Base-by-base conservation (phyloP, 306 rosid species). In the Inga leiocalycina region DNA sequence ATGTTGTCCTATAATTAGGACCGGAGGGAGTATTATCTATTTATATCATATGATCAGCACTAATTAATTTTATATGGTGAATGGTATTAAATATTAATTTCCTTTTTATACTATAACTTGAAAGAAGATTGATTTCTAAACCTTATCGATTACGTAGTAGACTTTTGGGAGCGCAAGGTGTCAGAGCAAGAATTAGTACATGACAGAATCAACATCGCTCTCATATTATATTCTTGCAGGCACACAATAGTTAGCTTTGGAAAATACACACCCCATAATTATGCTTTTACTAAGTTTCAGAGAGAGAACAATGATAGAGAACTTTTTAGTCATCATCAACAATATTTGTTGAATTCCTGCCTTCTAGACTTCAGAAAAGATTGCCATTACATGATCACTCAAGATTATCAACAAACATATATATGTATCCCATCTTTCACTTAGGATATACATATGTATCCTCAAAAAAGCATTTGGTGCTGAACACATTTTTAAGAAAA, bases 201-300 rank as follows among this genome's bases (percentile, higher is more conserved):
- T 74, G 79, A 35, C 72, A 51, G 11, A 56, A 77, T 3, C 24
- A 44, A 66, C 17, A 74, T 34, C 46, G 79, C 78, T 76, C 75
- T 87, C 83, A 81, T 70, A 43, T 81, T 75, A 84, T 71, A 71
- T 84, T 75, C 67, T 79, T 81, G 61, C 41, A 64, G 54, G 54
- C 71, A 52, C 80, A 65, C 57, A 84, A 88, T 0, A 71, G 52
- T 80, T 52, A 66, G 59, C 85, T 64, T 72, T 85, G 76, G 82
- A 82, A 83, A 80, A 66, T 83, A 45, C 6, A 39, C 6, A 57
- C 64, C 9, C 30, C 64, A 64, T 32, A 17, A 52, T 14, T 14
- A 83, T 67, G 46, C 80, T 72, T 80, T 85, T 82, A 83, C 85
- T 79, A 80, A 80, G 91, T 85, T 88, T 45, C 27, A 44, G 49